Conservation (phyloP, 257 asterid genomes). For the Solanum phureja region DNA sequence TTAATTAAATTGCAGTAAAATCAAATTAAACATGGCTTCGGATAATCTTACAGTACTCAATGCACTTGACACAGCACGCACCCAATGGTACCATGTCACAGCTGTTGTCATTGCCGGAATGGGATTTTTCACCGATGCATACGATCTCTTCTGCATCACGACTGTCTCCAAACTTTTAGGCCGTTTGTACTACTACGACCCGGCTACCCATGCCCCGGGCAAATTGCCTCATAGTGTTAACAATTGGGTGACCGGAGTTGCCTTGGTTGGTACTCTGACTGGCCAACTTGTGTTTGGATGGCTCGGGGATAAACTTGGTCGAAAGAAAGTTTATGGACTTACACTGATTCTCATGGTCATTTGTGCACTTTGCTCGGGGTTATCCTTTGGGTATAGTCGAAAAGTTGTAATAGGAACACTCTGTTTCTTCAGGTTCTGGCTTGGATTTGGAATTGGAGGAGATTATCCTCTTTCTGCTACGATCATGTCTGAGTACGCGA, state of each 20-base stretch:
- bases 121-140: constrained; percentile 67
- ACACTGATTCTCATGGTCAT: constrained; percentile 46
- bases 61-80: constrained; percentile 54
- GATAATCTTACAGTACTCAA: constrained; percentile 40
- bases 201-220: constrained; percentile 24
- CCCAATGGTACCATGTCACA: constrained; percentile 57
- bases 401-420: constrained; percentile 49
- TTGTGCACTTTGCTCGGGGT: constrained; percentile 46
- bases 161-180: constrained; percentile 33
- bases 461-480: constrained; percentile 75
- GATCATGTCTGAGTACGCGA: constrained; percentile 63
- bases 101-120: constrained; percentile 58
- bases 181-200: constrained; percentile 39
- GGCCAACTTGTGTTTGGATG: constrained; percentile 73
- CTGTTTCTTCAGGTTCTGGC: constrained; percentile 67
- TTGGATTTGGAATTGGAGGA: constrained; percentile 69
- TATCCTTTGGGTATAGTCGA: constrained; percentile 39
- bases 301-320: constrained; percentile 71
- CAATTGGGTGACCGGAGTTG: constrained; percentile 52
- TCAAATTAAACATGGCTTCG: constrained; percentile 16
- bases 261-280: constrained; percentile 48
- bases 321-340: constrained; percentile 52
- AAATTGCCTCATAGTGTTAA: constrained; percentile 29
- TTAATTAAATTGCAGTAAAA: neutral
- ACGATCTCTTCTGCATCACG: constrained; percentile 50